Evolutionary conservation across 805 yeast species (phyloP).

Genomic region (Metschnikowia borealis): DNA sequence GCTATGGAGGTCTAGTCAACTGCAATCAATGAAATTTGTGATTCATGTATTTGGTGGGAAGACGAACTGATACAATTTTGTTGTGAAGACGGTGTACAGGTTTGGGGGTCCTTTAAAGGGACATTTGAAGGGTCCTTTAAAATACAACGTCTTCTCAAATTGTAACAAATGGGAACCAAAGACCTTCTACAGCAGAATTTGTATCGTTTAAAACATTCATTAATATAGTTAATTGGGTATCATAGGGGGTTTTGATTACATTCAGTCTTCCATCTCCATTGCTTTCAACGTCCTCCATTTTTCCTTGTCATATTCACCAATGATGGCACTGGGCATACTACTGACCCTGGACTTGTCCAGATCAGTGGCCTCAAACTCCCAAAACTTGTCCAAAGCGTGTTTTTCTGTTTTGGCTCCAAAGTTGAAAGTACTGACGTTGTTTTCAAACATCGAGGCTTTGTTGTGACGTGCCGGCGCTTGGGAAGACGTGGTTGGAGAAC

Average conservation of each 20-base stretch:
- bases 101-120: too few relatives aligned
- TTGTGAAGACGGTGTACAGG: too few relatives aligned
- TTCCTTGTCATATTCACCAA: conserved; percentile 63
- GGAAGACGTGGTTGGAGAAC: not conserved
- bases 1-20: too few relatives aligned
- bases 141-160: too few relatives aligned
- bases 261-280: conserved; percentile 16
- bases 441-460: conserved; percentile 2
- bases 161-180: not conserved
- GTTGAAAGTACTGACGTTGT: conserved; percentile 4
- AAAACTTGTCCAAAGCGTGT: conserved; percentile 14
- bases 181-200: not conserved
- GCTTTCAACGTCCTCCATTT: conserved; percentile 56
- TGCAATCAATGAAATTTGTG: too few relatives aligned
- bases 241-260: not conserved
- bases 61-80: too few relatives aligned
- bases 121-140: too few relatives aligned
- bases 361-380: conserved; percentile 32
- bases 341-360: conserved; percentile 40
- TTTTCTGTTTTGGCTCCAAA: conserved; percentile 3
- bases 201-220: not conserved
- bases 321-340: conserved; percentile 51
- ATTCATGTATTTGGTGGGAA: too few relatives aligned
- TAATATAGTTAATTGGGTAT: not conserved
- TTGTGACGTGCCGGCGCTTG: not conserved